Conservation (phyloP, 306 rosid species). For the Astragalus glycyphyllos region DNA sequence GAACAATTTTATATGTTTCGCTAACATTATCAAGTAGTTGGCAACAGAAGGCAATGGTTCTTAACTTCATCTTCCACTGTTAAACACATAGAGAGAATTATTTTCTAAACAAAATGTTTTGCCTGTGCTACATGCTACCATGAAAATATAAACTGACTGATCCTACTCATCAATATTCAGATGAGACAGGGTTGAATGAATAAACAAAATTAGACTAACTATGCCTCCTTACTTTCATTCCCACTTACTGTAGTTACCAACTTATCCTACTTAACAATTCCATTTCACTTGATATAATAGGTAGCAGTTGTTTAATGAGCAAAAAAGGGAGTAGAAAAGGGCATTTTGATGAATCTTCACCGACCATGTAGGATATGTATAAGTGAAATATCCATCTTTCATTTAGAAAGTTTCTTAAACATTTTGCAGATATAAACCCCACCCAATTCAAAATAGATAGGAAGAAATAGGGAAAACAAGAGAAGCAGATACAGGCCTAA, state of each 20-base stretch:
- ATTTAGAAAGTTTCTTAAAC: constrained; percentile 2
- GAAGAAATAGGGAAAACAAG: constrained; percentile 11
- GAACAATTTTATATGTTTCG: constrained; percentile 18
- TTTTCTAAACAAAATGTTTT: background rate
- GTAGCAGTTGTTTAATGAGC: background rate
- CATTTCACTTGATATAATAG: constrained; percentile 7
- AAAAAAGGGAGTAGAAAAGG: background rate
- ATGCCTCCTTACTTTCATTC: constrained; percentile 22
- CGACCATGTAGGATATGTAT: background rate
- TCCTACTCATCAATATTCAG: constrained; percentile 3
- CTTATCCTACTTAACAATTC: background rate
- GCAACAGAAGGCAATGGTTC: background rate
- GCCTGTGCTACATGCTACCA: background rate
- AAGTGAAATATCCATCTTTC: constrained; percentile 7
- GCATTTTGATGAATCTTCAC: constrained; percentile 4
- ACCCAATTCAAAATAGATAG: constrained; percentile 1
- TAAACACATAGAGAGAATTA: background rate
- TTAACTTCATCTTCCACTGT: constrained; percentile 3
- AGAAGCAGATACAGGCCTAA: background rate
- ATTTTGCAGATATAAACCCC: constrained; percentile 9
- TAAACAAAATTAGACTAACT: background rate
- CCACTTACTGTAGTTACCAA: constrained; percentile 13
- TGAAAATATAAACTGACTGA: background rate
- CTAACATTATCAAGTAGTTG: background rate
- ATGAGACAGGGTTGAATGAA: background rate